Percentiles rank a stretch among this genome's conserved stretches.
These are phyloP conservation scores for Rhinocladiella similis DNA, from an alignment of 2,329 filamentous ascomycete species.

Conservation along the genomic window DNA sequence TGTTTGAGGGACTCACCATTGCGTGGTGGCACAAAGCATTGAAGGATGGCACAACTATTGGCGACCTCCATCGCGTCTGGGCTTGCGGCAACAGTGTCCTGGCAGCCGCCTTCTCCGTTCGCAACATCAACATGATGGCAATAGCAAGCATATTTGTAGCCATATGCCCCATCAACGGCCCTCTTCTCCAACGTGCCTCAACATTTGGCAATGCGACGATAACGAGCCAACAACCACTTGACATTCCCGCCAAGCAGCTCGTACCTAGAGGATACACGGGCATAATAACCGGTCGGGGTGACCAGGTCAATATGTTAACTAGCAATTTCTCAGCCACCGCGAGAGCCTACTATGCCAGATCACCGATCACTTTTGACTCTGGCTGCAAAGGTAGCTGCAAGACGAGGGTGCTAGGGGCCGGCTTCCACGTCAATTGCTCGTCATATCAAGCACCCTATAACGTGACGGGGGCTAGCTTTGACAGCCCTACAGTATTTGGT, in stretches of 20 bases:
- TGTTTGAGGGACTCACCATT: conserved; percentile 14
- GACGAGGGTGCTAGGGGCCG: conserved; percentile 9
- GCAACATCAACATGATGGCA: conserved; percentile 20
- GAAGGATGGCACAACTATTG: conserved; percentile 8
- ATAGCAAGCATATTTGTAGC: conserved; percentile 17
- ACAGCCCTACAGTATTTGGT: not conserved
- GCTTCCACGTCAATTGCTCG: conserved; percentile 19
- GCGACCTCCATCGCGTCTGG: conserved; percentile 23
- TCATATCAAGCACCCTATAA: conserved; percentile 6
- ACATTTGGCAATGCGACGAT: not conserved
- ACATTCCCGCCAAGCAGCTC: not conserved
- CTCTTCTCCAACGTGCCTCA: conserved; percentile 24
- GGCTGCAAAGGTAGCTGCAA: conserved; percentile 15
- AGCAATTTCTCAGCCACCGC: conserved; percentile 8
- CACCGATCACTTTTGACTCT: conserved; percentile 3
- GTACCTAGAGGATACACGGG: conserved; percentile 8
- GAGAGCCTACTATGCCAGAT: not conserved
- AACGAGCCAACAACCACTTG: not conserved
- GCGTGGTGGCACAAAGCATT: conserved; percentile 19
- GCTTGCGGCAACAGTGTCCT: conserved; percentile 18
- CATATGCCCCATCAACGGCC: conserved; percentile 15
- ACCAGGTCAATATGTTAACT: not conserved
- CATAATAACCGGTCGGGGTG: conserved; percentile 4
- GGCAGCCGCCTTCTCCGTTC: conserved; percentile 8
- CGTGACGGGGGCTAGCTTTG: not conserved